phyloP scores from a whole-genome alignment of 2,329 filamentous ascomycete genomes.

The Exophiala lecanii-corni region DNA sequence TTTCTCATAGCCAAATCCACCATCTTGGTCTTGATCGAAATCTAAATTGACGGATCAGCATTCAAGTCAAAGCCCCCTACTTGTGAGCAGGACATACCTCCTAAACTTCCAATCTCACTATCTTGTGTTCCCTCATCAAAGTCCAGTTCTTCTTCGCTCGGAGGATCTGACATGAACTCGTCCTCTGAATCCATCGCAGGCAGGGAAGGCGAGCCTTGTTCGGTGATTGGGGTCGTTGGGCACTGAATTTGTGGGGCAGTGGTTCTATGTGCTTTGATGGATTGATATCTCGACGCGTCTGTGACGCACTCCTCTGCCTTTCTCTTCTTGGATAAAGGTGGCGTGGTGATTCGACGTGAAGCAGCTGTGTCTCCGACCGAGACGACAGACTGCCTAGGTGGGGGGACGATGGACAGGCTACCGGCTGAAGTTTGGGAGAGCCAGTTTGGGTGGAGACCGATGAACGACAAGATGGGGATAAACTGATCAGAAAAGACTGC shows the following conservation, averaged over 20 bases:
- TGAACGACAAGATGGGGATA: too few species aligned
- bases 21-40: conserved; percentile 55
- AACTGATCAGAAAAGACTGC: too few species aligned
- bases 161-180: conserved; percentile 80
- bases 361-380: conserved; percentile 25
- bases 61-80: conserved; percentile 14
- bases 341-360: conserved; percentile 41
- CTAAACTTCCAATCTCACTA: conserved; percentile 56
- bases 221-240: conserved; percentile 48
- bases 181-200: conserved; percentile 87
- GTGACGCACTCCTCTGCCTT: conserved; percentile 47
- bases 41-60: too few species aligned
- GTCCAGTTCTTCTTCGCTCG: conserved; percentile 67
- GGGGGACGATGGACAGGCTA: conserved; percentile 1
- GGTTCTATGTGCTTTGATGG: conserved; percentile 32
- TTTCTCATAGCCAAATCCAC: conserved; percentile 62
- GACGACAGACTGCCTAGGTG: conserved; percentile 23
- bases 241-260: conserved; percentile 23
- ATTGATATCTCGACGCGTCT: conserved; percentile 26
- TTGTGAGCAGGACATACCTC: conserved; percentile 15
- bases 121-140: conserved; percentile 63
- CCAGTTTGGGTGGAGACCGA: too few species aligned
- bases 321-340: conserved; percentile 49
- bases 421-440: not conserved
- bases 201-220: conserved; percentile 39